Evolutionary conservation across 2,329 filamentous ascomycete genomes (phyloP).

Genomic region (Talaromyces albobiverticillius): DNA sequence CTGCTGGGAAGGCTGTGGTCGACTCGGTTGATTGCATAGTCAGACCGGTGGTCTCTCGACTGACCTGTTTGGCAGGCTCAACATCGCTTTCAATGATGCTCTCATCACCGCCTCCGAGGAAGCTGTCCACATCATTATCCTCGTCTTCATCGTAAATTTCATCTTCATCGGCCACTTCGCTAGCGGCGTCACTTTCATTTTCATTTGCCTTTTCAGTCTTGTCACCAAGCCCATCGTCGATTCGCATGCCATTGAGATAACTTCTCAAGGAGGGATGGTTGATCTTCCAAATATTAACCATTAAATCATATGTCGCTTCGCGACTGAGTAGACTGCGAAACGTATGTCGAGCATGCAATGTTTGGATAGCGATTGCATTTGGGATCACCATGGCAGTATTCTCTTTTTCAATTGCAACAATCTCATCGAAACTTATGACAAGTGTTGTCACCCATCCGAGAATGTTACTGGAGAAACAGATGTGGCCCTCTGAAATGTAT

Average conservation of each 20-base stretch:
- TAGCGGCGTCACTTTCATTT: slow-evolving; percentile 70
- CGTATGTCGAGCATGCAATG: slow-evolving; percentile 88
- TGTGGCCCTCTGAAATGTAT: slow-evolving; percentile 94
- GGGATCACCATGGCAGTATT: slow-evolving; percentile 94
- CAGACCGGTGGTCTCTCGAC: slow-evolving; percentile 68
- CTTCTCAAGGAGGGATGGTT: slow-evolving; percentile 90
- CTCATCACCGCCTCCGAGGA: slow-evolving; percentile 53
- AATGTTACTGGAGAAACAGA: slow-evolving; percentile 99
- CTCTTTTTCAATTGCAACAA: slow-evolving; percentile 94
- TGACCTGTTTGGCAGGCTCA: slow-evolving; percentile 51
- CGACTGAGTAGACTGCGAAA: slow-evolving; percentile 94
- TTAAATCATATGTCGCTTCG: slow-evolving; percentile 93
- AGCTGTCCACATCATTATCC: slow-evolving; percentile 58
- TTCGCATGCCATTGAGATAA: slow-evolving; percentile 80
- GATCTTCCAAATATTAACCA: slow-evolving; percentile 98
- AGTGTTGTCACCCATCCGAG: slow-evolving; percentile 96
- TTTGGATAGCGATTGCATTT: slow-evolving; percentile 95
- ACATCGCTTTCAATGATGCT: slow-evolving; percentile 56
- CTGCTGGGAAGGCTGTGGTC: slow-evolving; percentile 31
- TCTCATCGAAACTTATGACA: slow-evolving; percentile 97
- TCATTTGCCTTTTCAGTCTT: slow-evolving; percentile 78
- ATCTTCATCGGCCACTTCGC: slow-evolving; percentile 72
- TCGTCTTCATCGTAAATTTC: slow-evolving; percentile 55
- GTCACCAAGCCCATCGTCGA: slow-evolving; percentile 79
- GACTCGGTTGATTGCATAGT: slow-evolving; percentile 35